A percentile compares a stretch with the other conserved stretches of the same genome.
Conservation (phyloP, 208 protist species). For the Trypanosoma caninum region DNA sequence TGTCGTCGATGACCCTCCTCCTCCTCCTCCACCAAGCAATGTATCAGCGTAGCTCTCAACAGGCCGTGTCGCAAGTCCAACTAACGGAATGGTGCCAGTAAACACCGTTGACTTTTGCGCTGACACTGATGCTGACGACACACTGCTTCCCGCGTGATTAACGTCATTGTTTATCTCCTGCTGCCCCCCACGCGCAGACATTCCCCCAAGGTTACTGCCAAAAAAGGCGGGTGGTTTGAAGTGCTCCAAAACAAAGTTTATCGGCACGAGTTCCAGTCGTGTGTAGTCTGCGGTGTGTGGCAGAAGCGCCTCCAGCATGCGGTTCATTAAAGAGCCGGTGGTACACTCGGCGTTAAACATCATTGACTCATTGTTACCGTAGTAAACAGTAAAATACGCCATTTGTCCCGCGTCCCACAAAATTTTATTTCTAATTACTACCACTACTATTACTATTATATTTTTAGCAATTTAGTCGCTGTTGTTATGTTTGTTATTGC, state of each 20-base stretch:
- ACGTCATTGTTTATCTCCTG: no score
- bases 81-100: conserved; percentile 23
- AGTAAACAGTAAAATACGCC: conserved; percentile 41
- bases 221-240: conserved; percentile 17
- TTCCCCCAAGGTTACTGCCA: neutral
- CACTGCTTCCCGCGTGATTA: no score
- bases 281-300: conserved; percentile 25
- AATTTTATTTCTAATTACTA: neutral
- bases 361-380: conserved; percentile 39
- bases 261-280: conserved; percentile 43
- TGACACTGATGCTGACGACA: no score
- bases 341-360: conserved; percentile 62
- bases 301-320: conserved; percentile 28
- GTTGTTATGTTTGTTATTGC: no score
- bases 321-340: conserved; percentile 33
- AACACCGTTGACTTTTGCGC: conserved; percentile 6
- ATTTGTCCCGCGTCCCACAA: conserved; percentile 2
- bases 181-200: neutral
- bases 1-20: neutral
- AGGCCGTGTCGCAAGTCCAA: conserved; percentile 23
- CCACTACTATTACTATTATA: no score
- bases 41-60: conserved; percentile 23
- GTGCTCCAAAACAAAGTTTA: conserved; percentile 45
- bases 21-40: neutral
- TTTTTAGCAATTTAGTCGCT: no score